phyloP scores from a whole-genome alignment of 2,329 filamentous ascomycete species.

The Rutstroemia sp. region DNA sequence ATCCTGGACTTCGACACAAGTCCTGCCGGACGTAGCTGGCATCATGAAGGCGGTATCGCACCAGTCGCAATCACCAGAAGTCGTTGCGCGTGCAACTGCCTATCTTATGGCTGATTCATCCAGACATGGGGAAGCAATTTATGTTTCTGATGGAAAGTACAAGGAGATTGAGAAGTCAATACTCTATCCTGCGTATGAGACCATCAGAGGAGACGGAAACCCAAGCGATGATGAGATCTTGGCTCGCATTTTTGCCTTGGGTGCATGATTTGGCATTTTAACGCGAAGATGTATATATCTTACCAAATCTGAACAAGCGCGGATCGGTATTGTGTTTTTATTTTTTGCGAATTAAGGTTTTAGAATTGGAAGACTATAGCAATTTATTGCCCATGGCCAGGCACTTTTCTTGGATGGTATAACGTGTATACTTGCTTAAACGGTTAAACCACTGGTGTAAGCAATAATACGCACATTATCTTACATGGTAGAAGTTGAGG shows the following conservation, averaged over 20 bases:
- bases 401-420: too few species aligned
- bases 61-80: slow-evolving; percentile 37
- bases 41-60: slow-evolving; percentile 35
- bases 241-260: slow-evolving; percentile 15
- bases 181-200: slow-evolving; percentile 30
- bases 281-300: too few species aligned
- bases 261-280: not conserved
- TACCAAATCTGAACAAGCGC: too few species aligned
- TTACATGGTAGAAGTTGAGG: too few species aligned
- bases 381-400: too few species aligned
- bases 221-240: slow-evolving; percentile 33
- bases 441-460: too few species aligned
- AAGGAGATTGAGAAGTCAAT: slow-evolving; percentile 46
- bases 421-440: too few species aligned
- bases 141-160: slow-evolving; percentile 40
- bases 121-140: slow-evolving; percentile 46
- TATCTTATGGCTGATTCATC: slow-evolving; percentile 41
- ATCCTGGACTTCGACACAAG: slow-evolving; percentile 45
- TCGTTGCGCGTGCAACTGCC: slow-evolving; percentile 41
- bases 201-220: slow-evolving; percentile 29
- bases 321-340: too few species aligned
- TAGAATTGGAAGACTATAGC: too few species aligned
- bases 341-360: too few species aligned
- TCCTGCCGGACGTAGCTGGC: slow-evolving; percentile 34
- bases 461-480: too few species aligned